These are phyloP conservation scores for Telopea speciosissima DNA, from an alignment of 177 flowering plant genomes.

Conservation along the genomic window DNA sequence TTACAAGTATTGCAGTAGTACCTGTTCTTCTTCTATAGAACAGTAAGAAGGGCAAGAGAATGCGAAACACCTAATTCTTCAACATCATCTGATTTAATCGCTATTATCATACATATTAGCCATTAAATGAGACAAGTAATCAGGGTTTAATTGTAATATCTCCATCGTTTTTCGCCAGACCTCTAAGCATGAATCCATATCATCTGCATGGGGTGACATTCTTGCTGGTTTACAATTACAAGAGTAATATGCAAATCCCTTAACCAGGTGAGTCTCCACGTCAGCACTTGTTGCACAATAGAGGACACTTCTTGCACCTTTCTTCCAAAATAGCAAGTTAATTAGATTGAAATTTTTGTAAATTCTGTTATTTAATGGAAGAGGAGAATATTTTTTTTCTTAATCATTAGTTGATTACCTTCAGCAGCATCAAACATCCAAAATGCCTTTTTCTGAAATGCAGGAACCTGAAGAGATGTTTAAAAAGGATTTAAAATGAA, in stretches of 20 bases:
- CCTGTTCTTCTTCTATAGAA: no score
- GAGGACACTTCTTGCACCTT: constrained; percentile 26
- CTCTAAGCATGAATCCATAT: constrained; percentile 13
- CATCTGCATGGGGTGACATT: constrained; percentile 15
- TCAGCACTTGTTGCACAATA: constrained; percentile 18
- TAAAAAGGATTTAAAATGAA: not conserved
- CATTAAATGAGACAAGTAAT: constrained; percentile 3
- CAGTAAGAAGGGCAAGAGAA: not conserved
- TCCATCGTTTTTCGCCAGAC: constrained; percentile 22
- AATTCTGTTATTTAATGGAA: not conserved
- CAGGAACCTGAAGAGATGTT: constrained; percentile 9
- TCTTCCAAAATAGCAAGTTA: not conserved
- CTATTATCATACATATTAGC: not conserved
- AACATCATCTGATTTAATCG: not conserved
- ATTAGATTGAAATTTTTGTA: not conserved
- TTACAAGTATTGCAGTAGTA: no score
- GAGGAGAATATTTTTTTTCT: not conserved
- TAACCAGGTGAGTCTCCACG: constrained; percentile 9
- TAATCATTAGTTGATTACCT: constrained; percentile 10
- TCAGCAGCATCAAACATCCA: constrained; percentile 19
- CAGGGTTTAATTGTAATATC: constrained; percentile 4
- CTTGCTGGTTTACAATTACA: constrained; percentile 22
- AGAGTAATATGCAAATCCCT: constrained; percentile 26
- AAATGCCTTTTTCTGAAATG: constrained; percentile 6
- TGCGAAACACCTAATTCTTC: no score